phyloP scores from a whole-genome alignment of 495 filamentous ascomycete genomes.

The Penicillium subrubescens region DNA sequence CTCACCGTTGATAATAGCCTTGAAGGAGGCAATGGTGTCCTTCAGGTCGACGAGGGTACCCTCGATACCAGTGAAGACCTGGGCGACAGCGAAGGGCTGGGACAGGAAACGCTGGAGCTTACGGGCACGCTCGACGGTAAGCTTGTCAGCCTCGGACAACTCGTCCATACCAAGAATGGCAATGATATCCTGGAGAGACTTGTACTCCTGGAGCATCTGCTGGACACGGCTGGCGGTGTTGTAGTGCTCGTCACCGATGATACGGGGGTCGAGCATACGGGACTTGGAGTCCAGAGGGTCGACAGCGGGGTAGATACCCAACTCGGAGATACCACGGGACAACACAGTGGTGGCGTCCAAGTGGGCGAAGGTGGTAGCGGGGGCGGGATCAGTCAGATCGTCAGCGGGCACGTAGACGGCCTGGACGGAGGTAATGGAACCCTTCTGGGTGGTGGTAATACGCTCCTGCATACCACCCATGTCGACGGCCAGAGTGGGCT shows the following conservation, averaged over 20 bases:
- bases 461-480: slow-evolving; percentile 99
- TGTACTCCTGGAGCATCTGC: slow-evolving; percentile 99
- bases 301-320: slow-evolving; percentile 99
- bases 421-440: slow-evolving; percentile 99
- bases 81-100: slow-evolving; percentile 98
- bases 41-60: slow-evolving; percentile 95
- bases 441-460: slow-evolving; percentile 99
- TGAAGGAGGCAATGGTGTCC: slow-evolving; percentile 96
- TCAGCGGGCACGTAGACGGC: slow-evolving; percentile 99
- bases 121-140: slow-evolving; percentile 99
- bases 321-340: slow-evolving; percentile 99
- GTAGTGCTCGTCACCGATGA: slow-evolving; percentile 98
- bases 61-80: slow-evolving; percentile 99
- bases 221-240: slow-evolving; percentile 90
- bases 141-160: slow-evolving; percentile 96
- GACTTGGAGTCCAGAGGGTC: slow-evolving; percentile 99
- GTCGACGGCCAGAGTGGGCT: slow-evolving; percentile 98
- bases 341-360: slow-evolving; percentile 99
- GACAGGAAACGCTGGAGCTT: slow-evolving; percentile 99
- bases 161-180: slow-evolving; percentile 99
- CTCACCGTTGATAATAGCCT: slow-evolving; percentile 94
- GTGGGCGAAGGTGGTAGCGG: slow-evolving; percentile 99
- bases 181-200: slow-evolving; percentile 99
- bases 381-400: slow-evolving; percentile 99
- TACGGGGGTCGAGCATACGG: slow-evolving; percentile 98